phyloP scores from a whole-genome alignment of 2,329 filamentous ascomycete species.

The Lithohypha guttulata region DNA sequence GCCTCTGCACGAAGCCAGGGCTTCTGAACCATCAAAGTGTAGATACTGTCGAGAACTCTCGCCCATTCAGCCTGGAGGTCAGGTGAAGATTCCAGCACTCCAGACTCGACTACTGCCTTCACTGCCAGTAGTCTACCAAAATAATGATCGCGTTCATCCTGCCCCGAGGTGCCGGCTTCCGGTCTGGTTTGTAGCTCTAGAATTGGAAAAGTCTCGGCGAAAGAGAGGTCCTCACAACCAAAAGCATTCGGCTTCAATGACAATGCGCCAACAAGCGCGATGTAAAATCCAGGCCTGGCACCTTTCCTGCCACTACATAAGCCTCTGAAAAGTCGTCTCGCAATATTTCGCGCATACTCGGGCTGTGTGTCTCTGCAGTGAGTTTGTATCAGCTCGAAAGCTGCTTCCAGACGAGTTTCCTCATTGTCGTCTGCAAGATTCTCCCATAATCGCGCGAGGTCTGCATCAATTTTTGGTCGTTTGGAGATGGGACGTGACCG shows the following conservation, averaged over 20 bases:
- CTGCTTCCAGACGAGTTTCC: conserved; percentile 36
- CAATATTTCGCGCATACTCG: conserved; percentile 31
- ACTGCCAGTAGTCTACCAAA: conserved; percentile 81
- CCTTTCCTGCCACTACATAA: conserved; percentile 84
- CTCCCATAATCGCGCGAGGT: conserved; percentile 40
- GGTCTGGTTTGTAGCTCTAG: conserved; percentile 43
- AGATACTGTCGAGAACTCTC: conserved; percentile 61
- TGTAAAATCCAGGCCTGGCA: conserved; percentile 76
- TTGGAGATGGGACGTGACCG: background rate
- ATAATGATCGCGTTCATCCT: conserved; percentile 77
- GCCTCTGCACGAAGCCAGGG: conserved; percentile 84
- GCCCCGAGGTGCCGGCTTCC: conserved; percentile 42
- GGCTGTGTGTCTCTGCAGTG: conserved; percentile 33
- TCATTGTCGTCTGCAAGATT: conserved; percentile 38
- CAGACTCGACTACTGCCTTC: conserved; percentile 73
- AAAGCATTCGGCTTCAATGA: conserved; percentile 16
- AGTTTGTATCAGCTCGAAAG: conserved; percentile 33
- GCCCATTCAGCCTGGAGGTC: conserved; percentile 26
- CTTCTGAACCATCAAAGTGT: conserved; percentile 67
- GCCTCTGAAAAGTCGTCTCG: conserved; percentile 66
- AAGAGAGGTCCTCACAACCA: background rate
- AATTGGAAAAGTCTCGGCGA: conserved; percentile 37
- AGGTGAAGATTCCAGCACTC: conserved; percentile 48
- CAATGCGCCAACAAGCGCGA: conserved; percentile 74
- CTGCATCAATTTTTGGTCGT: conserved; percentile 27